phyloP scores from a whole-genome alignment of 305 asterid genomes.

The Fraxinus angustifolia region DNA sequence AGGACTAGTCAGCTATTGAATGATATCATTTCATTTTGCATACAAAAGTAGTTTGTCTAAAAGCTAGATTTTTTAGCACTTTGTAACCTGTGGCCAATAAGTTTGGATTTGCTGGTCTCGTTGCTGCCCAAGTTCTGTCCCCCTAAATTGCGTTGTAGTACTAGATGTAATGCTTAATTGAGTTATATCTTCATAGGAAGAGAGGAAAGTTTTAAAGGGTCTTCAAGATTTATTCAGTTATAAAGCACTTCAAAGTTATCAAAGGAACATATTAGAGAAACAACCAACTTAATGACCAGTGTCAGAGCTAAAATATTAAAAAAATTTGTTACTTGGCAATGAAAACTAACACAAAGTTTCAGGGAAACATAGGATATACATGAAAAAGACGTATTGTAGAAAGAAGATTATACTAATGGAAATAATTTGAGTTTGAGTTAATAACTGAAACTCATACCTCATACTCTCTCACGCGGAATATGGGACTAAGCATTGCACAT shows the following conservation, averaged over 20 bases:
- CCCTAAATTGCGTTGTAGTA: background rate
- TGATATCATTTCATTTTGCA: background rate
- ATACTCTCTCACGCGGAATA: slow-evolving; percentile 67
- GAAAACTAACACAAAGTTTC: slow-evolving; percentile 10
- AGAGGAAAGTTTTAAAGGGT: no score
- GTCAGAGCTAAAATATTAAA: background rate
- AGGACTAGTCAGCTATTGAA: slow-evolving; percentile 1
- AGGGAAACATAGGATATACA: slow-evolving; percentile 1
- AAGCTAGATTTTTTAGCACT: slow-evolving; percentile 2
- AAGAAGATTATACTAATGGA: background rate
- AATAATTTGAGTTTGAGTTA: background rate
- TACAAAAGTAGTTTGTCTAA: background rate
- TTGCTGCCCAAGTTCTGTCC: background rate
- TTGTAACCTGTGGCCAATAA: background rate
- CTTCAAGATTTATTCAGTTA: background rate
- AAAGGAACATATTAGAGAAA: background rate
- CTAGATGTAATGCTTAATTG: background rate
- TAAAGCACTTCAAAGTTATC: background rate
- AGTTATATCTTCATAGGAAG: background rate
- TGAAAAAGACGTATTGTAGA: background rate
- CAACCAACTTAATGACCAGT: background rate
- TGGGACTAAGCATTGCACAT: slow-evolving; percentile 94
- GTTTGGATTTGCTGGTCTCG: slow-evolving; percentile 2
- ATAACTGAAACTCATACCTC: slow-evolving; percentile 57
- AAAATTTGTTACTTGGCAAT: slow-evolving; percentile 12